phyloP scores from a whole-genome alignment of 768 basidiomycete species.

The Cyclocybe cylindracea region DNA sequence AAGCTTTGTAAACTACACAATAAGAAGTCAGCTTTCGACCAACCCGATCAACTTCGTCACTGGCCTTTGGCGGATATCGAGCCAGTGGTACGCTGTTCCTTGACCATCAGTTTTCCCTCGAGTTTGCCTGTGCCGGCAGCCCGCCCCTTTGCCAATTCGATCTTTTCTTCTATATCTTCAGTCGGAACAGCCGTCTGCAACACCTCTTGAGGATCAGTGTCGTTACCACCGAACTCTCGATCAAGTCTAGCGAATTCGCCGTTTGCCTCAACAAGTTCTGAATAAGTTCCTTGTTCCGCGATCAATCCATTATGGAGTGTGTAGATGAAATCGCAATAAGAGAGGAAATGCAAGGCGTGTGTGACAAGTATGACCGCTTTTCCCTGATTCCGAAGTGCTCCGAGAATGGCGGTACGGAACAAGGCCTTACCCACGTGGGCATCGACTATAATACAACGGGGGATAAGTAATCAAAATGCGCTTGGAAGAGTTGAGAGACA shows the following conservation, averaged over 20 bases:
- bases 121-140: constrained; percentile 58
- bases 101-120: constrained; percentile 66
- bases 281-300: constrained; percentile 68
- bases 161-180: constrained; percentile 36
- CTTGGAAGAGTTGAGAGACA: constrained; percentile 5
- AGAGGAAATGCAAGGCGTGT: constrained; percentile 84
- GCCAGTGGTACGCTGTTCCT: constrained; percentile 67
- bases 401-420: constrained; percentile 65
- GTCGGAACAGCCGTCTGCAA: constrained; percentile 21
- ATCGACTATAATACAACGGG: constrained; percentile 49
- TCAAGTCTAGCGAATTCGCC: constrained; percentile 61
- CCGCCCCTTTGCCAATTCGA: constrained; percentile 16
- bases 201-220: constrained; percentile 32
- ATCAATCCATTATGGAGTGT: constrained; percentile 71
- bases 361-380: constrained; percentile 87
- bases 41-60: constrained; percentile 6
- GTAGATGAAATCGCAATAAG: constrained; percentile 79
- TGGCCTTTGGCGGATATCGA: constrained; percentile 53
- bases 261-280: constrained; percentile 45
- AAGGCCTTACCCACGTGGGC: constrained; percentile 74
- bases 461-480: not conserved
- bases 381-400: constrained; percentile 34
- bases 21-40: not conserved
- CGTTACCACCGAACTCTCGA: constrained; percentile 60
- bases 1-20: constrained; percentile 55